Conservation (phyloP, 1,284 basidiomycete genomes). For the Sporisorium iseilematis-ciliati region DNA sequence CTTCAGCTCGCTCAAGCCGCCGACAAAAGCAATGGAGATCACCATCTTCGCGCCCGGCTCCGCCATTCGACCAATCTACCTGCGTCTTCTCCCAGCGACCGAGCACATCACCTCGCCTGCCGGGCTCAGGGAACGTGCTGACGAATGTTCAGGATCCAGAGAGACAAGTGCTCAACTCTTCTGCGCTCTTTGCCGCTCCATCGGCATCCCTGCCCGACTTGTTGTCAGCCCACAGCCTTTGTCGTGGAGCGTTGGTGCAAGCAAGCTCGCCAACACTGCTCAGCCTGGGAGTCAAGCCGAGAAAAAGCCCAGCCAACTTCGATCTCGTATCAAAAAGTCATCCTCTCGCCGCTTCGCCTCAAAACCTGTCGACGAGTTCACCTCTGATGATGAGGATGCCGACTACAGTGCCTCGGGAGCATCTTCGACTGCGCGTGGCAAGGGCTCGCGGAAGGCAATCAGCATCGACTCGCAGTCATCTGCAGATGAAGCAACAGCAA, state of each 20-base stretch:
- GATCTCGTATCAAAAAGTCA: slow-evolving; percentile 15
- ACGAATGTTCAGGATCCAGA: slow-evolving; percentile 83
- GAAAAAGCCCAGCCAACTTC: slow-evolving; percentile 54
- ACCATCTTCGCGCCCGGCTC: slow-evolving; percentile 67
- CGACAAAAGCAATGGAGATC: slow-evolving; percentile 70
- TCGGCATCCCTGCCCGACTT: slow-evolving; percentile 87
- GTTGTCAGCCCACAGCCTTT: slow-evolving; percentile 91
- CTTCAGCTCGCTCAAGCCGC: slow-evolving; percentile 15
- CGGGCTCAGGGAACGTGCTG: slow-evolving; percentile 88
- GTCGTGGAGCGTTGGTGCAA: slow-evolving; percentile 77
- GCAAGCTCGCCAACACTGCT: slow-evolving; percentile 61
- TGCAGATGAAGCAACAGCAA: slow-evolving; percentile 17
- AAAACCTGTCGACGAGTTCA: slow-evolving; percentile 50
- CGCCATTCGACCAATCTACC: slow-evolving; percentile 56
- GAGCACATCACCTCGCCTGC: slow-evolving; percentile 82
- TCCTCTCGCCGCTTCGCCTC: slow-evolving; percentile 25
- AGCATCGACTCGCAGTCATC: slow-evolving; percentile 23
- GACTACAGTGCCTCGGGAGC: slow-evolving; percentile 22
- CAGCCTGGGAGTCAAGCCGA: slow-evolving; percentile 59
- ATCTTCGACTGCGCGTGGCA: slow-evolving; percentile 12
- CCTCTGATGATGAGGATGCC: slow-evolving; percentile 53
- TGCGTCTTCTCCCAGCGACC: slow-evolving; percentile 72
- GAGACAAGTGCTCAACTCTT: slow-evolving; percentile 93
- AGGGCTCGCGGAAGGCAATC: slow-evolving; percentile 12
- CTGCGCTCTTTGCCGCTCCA: slow-evolving; percentile 85